Percentiles rank a stretch among this genome's conserved stretches.
Conservation (phyloP, 1,284 basidiomycete genomes). For the Melanopsichium pennsylvanicum region DNA sequence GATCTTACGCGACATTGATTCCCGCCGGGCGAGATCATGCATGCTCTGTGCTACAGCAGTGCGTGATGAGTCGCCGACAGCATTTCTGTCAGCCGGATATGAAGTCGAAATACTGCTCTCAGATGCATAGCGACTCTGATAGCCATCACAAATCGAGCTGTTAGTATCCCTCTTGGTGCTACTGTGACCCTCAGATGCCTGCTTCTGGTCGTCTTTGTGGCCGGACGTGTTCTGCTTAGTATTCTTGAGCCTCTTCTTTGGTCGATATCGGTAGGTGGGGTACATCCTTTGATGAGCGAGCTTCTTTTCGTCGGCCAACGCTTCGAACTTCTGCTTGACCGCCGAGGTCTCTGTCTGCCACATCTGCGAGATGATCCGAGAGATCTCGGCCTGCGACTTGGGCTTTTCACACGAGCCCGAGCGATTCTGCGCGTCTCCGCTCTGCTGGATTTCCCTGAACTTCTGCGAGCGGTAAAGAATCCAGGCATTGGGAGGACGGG, state of each 20-base stretch:
- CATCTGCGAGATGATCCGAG: constrained; percentile 74
- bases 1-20: constrained; percentile 6
- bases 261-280: constrained; percentile 41
- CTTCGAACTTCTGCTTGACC: constrained; percentile 74
- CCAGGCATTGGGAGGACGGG: constrained; percentile 87
- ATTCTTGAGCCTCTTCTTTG: constrained; percentile 32
- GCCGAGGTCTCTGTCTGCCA: constrained; percentile 74
- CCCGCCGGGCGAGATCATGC: constrained; percentile 15
- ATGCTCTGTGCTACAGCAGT: neutral
- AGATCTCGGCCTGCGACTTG: constrained; percentile 77
- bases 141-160: neutral
- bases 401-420: constrained; percentile 66
- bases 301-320: constrained; percentile 75
- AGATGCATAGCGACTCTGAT: constrained; percentile 9
- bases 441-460: constrained; percentile 68
- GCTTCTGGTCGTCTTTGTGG: neutral
- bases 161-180: neutral
- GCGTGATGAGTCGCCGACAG: constrained; percentile 1
- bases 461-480: constrained; percentile 84
- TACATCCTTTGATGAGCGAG: constrained; percentile 67
- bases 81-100: constrained; percentile 10
- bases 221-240: constrained; percentile 6
- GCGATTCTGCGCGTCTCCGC: constrained; percentile 64
- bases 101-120: constrained; percentile 2
- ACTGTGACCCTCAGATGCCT: neutral